Evolutionary conservation across 371 early-diverging fungal species (phyloP).

Genomic region (Blakeslea trispora): DNA sequence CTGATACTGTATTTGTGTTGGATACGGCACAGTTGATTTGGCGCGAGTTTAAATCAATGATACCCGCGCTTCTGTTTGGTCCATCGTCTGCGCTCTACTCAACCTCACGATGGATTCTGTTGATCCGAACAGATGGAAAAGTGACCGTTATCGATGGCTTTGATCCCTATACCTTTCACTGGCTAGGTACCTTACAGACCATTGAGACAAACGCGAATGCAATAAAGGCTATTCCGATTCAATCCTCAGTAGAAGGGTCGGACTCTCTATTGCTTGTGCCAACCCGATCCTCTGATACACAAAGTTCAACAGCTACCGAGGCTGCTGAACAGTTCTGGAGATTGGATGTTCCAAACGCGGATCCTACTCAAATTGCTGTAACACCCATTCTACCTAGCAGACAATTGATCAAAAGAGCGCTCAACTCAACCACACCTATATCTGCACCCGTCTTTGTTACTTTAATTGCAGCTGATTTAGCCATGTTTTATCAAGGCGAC

Average conservation of each 20-base stretch:
- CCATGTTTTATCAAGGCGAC: constrained; percentile 3
- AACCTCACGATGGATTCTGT: constrained; percentile 20
- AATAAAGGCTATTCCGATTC: constrained; percentile 1
- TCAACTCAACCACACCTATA: not conserved
- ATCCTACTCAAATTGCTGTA: not conserved
- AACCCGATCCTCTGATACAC: not conserved
- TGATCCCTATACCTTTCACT: constrained; percentile 8
- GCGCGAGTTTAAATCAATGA: not conserved
- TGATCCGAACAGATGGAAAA: constrained; percentile 3
- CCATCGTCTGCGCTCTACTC: constrained; percentile 3
- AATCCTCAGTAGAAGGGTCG: not conserved
- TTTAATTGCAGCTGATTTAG: constrained; percentile 7
- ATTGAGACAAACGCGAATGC: constrained; percentile 1
- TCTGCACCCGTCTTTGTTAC: constrained; percentile 6
- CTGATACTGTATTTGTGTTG: constrained; percentile 1
- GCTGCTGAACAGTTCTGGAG: constrained; percentile 11
- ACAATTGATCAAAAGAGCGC: not conserved
- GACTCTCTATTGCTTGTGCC: constrained; percentile 9
- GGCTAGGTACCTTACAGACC: constrained; percentile 9
- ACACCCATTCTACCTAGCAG: constrained; percentile 1
- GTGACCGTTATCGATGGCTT: constrained; percentile 5
- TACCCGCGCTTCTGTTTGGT: not conserved
- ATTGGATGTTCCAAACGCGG: constrained; percentile 6
- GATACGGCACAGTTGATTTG: constrained; percentile 4
- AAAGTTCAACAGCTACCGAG: not conserved